Conservation (phyloP, 1,139 yeast species). For the Yamadazyma diospyri region DNA sequence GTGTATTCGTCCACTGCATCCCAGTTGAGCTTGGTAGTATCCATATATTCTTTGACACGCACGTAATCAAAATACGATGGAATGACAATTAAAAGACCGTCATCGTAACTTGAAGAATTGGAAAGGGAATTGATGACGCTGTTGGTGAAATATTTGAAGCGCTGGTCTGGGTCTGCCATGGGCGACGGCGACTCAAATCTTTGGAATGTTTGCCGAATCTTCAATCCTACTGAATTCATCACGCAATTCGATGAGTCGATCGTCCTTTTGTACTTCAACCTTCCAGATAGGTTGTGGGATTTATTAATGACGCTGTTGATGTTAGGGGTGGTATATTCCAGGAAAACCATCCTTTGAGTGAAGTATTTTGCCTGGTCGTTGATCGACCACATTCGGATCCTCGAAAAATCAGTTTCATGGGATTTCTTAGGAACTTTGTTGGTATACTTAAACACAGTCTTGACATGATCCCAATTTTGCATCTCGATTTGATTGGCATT, state of each 20-base stretch:
- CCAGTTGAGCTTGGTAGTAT: constrained; percentile 58
- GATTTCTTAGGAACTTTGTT: constrained; percentile 74
- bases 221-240: constrained; percentile 51
- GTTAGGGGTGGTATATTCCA: constrained; percentile 77
- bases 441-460: constrained; percentile 63
- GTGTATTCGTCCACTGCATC: constrained; percentile 82
- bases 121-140: constrained; percentile 67
- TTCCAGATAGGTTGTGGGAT: constrained; percentile 65
- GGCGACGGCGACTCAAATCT: constrained; percentile 61
- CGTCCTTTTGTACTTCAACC: constrained; percentile 50
- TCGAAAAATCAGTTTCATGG: constrained; percentile 84
- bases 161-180: constrained; percentile 65
- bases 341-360: constrained; percentile 75
- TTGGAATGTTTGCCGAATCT: constrained; percentile 69
- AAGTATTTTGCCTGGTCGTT: constrained; percentile 75
- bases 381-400: constrained; percentile 89
- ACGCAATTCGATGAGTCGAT: constrained; percentile 37
- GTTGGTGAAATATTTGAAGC: constrained; percentile 78
- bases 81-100: constrained; percentile 76
- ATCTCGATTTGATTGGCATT: constrained; percentile 82
- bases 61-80: constrained; percentile 88
- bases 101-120: constrained; percentile 53
- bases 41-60: constrained; percentile 69
- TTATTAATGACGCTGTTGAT: constrained; percentile 62
- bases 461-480: constrained; percentile 92